Evolutionary conservation across 495 filamentous ascomycete genomes (phyloP).

Genomic region (Podospora didyma): DNA sequence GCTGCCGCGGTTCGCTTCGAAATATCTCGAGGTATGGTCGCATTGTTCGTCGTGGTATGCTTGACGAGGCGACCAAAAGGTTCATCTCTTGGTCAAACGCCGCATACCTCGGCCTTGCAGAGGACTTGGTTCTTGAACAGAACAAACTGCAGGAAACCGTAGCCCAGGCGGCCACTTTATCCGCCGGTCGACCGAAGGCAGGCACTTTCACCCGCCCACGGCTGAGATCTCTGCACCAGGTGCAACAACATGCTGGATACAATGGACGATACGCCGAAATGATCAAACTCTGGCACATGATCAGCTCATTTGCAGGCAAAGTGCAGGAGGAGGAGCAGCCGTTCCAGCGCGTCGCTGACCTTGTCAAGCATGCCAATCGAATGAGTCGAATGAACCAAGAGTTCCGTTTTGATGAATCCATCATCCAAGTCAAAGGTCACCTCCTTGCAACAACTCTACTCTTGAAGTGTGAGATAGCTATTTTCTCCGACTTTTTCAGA

Average conservation of each 20-base stretch:
- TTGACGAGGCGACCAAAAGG: conserved; percentile 67
- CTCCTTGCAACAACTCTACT: conserved; percentile 49
- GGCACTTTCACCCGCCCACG: background rate
- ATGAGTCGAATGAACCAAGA: conserved; percentile 30
- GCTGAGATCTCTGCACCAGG: background rate
- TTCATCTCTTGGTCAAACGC: conserved; percentile 54
- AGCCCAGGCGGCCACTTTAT: background rate
- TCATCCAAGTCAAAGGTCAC: conserved; percentile 44
- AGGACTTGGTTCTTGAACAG: conserved; percentile 12
- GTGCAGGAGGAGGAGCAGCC: conserved; percentile 57
- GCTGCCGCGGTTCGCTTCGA: conserved; percentile 59
- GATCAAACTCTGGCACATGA: conserved; percentile 34
- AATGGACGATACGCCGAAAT: conserved; percentile 35
- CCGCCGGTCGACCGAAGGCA: background rate
- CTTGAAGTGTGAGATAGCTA: conserved; percentile 51
- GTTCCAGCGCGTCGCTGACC: conserved; percentile 50
- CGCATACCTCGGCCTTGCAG: conserved; percentile 45
- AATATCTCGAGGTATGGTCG: conserved; percentile 63
- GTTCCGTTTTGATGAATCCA: conserved; percentile 42
- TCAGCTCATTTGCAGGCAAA: conserved; percentile 39
- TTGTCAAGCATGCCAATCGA: conserved; percentile 47
- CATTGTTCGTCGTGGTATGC: conserved; percentile 56
- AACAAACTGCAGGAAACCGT: background rate
- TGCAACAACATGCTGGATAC: conserved; percentile 6
- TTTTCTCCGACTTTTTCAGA: conserved; percentile 52